These are phyloP conservation scores for Epichloe sp. DNA, from an alignment of 2,329 filamentous ascomycete genomes.

Conservation along the genomic window DNA sequence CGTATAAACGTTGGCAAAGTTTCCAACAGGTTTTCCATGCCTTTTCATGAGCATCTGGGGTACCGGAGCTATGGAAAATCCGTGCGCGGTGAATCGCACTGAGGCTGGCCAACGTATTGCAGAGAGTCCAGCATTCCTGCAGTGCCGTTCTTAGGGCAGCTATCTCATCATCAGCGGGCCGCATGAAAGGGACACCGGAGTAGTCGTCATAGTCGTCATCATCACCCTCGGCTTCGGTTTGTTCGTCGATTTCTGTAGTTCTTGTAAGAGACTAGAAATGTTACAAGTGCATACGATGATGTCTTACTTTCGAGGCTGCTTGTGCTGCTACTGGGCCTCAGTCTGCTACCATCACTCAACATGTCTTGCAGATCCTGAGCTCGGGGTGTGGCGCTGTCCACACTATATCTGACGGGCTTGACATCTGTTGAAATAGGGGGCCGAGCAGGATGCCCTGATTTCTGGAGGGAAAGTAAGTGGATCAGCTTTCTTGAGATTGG, in stretches of 20 bases:
- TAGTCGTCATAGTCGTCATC: constrained; percentile 32
- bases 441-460: constrained; percentile 33
- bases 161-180: constrained; percentile 45
- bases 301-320: constrained; percentile 66
- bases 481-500: not conserved
- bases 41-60: constrained; percentile 66
- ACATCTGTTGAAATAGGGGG: constrained; percentile 67
- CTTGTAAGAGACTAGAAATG: not conserved
- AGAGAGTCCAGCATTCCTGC: constrained; percentile 84
- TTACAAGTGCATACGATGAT: not conserved
- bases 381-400: constrained; percentile 62
- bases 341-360: constrained; percentile 38
- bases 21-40: constrained; percentile 94
- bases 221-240: constrained; percentile 38
- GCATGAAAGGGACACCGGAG: constrained; percentile 28
- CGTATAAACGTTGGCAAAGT: constrained; percentile 78
- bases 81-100: constrained; percentile 73
- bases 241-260: constrained; percentile 39
- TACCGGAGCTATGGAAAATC: constrained; percentile 62
- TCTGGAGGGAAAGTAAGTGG: constrained; percentile 5
- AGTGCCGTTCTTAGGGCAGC: constrained; percentile 61
- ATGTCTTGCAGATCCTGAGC: constrained; percentile 74
- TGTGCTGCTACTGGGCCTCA: constrained; percentile 55
- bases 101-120: constrained; percentile 76
- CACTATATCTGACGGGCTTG: constrained; percentile 48